Conservation (phyloP, 31 red algal species). For the Bonnemaisonia californica region DNA sequence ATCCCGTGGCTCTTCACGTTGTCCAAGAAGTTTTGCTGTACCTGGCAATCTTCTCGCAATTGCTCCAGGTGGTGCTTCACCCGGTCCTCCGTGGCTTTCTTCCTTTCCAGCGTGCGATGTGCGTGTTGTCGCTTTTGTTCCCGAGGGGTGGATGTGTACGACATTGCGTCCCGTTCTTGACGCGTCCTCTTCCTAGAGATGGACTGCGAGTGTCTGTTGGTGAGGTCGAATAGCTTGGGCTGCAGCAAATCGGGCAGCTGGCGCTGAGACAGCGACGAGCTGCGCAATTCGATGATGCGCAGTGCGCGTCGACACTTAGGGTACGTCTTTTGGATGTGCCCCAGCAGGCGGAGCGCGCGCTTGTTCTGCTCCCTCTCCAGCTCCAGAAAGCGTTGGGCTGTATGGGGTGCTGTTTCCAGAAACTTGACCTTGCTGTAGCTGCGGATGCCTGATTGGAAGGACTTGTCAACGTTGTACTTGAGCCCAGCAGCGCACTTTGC, state of each 20-base stretch:
- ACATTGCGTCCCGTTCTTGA: slow-evolving; percentile 18
- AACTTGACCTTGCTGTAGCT: slow-evolving; percentile 43
- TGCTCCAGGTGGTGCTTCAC: slow-evolving; percentile 24
- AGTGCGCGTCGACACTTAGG: slow-evolving; percentile 32
- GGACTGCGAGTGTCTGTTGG: not conserved
- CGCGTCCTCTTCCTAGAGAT: slow-evolving; percentile 32
- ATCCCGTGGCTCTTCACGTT: slow-evolving; percentile 25
- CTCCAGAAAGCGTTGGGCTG: slow-evolving; percentile 5
- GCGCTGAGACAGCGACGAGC: not conserved
- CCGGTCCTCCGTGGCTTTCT: slow-evolving; percentile 36
- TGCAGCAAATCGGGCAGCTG: not conserved
- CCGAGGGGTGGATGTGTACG: slow-evolving; percentile 33
- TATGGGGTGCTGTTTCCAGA: slow-evolving; percentile 31
- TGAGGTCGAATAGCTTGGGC: not conserved
- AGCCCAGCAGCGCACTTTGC: slow-evolving; percentile 58
- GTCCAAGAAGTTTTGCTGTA: slow-evolving; percentile 33
- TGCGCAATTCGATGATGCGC: slow-evolving; percentile 21
- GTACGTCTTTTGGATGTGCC: slow-evolving; percentile 20
- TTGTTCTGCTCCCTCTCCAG: slow-evolving; percentile 27
- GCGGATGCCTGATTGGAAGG: slow-evolving; percentile 52
- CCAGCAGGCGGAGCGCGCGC: slow-evolving; percentile 11
- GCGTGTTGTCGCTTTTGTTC: slow-evolving; percentile 59
- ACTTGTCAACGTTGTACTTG: slow-evolving; percentile 51
- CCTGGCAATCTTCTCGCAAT: slow-evolving; percentile 17
- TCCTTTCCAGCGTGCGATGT: slow-evolving; percentile 39